These are phyloP conservation scores for Tetrapisispora phaffii DNA, from an alignment of 805 yeast species.

Conservation along the genomic window DNA sequence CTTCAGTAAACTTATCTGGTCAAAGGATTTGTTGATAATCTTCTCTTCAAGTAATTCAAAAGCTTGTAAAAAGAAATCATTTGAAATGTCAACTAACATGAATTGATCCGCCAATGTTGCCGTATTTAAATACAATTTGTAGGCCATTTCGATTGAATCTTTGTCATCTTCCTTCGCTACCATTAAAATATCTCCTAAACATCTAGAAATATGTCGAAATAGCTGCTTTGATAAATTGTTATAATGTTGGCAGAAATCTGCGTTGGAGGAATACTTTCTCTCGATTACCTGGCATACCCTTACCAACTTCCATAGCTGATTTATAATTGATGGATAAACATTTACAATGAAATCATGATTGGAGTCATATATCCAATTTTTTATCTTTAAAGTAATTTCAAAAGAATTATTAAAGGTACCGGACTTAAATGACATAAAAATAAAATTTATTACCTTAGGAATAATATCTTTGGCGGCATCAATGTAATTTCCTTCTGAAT, in stretches of 20 bases:
- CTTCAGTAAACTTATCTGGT: slow-evolving; percentile 43
- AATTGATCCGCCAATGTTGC: slow-evolving; percentile 77
- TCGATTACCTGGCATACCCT: slow-evolving; percentile 34
- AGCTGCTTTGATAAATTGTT: slow-evolving; percentile 33
- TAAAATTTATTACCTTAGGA: neutral
- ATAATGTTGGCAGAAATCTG: neutral
- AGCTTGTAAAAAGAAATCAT: slow-evolving; percentile 80
- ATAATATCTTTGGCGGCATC: neutral
- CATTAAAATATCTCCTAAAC: slow-evolving; percentile 52
- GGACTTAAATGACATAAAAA: neutral
- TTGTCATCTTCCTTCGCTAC: slow-evolving; percentile 5
- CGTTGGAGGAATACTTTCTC: neutral
- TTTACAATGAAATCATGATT: slow-evolving; percentile 36
- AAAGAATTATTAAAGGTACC: slow-evolving; percentile 5
- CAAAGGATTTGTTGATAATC: slow-evolving; percentile 37
- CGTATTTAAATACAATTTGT: slow-evolving; percentile 44
- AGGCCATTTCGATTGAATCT: slow-evolving; percentile 22
- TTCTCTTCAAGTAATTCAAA: slow-evolving; percentile 70
- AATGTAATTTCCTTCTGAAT: neutral
- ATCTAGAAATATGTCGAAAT: slow-evolving; percentile 60
- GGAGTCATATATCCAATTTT: slow-evolving; percentile 29
- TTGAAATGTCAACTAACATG: slow-evolving; percentile 57
- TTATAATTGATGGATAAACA: slow-evolving; percentile 67
- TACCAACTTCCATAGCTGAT: slow-evolving; percentile 48
- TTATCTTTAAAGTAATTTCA: slow-evolving; percentile 33